Conservation (phyloP, 1,139 yeast genomes). For the Lodderomyces theae region DNA sequence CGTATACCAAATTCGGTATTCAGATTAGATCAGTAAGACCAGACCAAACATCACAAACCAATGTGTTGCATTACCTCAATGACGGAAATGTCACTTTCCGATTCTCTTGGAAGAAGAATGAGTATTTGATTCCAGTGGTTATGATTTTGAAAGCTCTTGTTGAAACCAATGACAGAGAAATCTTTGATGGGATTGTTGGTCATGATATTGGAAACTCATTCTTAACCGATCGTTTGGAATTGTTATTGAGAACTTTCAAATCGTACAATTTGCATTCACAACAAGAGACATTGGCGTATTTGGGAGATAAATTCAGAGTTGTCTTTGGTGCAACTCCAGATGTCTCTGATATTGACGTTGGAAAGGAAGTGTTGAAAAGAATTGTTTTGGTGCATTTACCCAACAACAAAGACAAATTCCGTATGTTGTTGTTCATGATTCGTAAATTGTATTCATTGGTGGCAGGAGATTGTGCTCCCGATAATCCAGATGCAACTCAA, state of each 20-base stretch:
- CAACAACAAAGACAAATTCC: conserved; percentile 72
- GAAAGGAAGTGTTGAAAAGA: conserved; percentile 75
- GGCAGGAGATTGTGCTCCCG: conserved; percentile 96
- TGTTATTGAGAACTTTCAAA: conserved; percentile 84
- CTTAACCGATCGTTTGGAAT: conserved; percentile 96
- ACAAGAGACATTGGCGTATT: conserved; percentile 84
- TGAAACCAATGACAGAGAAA: conserved; percentile 90
- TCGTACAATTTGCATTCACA: conserved; percentile 73
- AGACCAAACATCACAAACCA: conserved; percentile 96
- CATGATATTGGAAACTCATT: conserved; percentile 83
- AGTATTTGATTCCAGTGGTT: conserved; percentile 87
- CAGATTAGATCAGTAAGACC: conserved; percentile 94
- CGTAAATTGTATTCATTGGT: conserved; percentile 92
- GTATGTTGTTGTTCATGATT: conserved; percentile 87
- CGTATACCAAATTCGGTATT: conserved; percentile 86
- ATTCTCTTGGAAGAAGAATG: conserved; percentile 96
- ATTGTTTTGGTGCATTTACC: conserved; percentile 88
- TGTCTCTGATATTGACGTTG: conserved; percentile 85
- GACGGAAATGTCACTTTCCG: conserved; percentile 97
- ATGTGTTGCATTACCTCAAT: conserved; percentile 88
- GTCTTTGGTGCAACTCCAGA: conserved; percentile 90
- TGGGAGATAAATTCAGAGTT: conserved; percentile 94
- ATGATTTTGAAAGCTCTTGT: conserved; percentile 88
- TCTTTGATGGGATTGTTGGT: conserved; percentile 95
- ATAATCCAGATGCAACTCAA: conserved; percentile 98